Percentiles rank a stretch among this genome's conserved stretches.
Conservation (phyloP, 75 land plant genomes). For the Azolla pinnata region DNA sequence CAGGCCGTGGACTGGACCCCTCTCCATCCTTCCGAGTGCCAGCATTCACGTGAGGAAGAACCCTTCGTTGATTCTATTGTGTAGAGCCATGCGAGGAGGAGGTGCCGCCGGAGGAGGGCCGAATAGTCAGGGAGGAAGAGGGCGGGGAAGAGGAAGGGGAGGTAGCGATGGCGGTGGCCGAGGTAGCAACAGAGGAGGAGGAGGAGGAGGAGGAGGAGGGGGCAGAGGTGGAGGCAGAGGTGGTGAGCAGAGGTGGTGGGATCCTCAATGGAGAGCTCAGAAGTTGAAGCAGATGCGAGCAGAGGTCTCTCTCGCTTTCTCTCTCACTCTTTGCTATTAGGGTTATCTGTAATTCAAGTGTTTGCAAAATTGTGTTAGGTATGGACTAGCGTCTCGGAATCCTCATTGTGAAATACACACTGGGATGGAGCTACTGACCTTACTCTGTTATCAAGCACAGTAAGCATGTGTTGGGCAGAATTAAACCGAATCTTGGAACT, state of each 20-base stretch:
- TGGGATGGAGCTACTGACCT: too few relatives aligned
- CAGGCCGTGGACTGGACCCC: too few relatives aligned
- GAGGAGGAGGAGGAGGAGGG: background rate
- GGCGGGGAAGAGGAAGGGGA: slow-evolving; percentile 1
- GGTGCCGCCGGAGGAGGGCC: background rate
- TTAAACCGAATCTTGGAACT: too few relatives aligned
- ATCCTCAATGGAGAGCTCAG: slow-evolving; percentile 18
- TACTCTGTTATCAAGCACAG: too few relatives aligned
- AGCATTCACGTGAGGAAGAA: background rate
- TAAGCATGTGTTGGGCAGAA: too few relatives aligned
- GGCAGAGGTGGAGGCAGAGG: slow-evolving; percentile 12
- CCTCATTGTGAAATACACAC: too few relatives aligned
- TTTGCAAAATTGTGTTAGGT: too few relatives aligned
- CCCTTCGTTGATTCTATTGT: background rate
- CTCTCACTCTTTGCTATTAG: too few relatives aligned
- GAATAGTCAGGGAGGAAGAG: slow-evolving; percentile 1
- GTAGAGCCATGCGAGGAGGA: background rate
- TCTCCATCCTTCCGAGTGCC: too few relatives aligned
- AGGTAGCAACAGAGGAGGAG: slow-evolving; percentile 2
- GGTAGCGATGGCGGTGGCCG: background rate
- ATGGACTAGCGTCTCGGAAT: too few relatives aligned
- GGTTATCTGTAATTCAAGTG: too few relatives aligned
- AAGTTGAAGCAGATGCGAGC: slow-evolving; percentile 10
- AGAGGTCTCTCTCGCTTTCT: too few relatives aligned
- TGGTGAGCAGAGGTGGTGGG: slow-evolving; percentile 18